These are phyloP conservation scores for Ilex asprella DNA, from an alignment of 257 asterid species.

Conservation along the genomic window DNA sequence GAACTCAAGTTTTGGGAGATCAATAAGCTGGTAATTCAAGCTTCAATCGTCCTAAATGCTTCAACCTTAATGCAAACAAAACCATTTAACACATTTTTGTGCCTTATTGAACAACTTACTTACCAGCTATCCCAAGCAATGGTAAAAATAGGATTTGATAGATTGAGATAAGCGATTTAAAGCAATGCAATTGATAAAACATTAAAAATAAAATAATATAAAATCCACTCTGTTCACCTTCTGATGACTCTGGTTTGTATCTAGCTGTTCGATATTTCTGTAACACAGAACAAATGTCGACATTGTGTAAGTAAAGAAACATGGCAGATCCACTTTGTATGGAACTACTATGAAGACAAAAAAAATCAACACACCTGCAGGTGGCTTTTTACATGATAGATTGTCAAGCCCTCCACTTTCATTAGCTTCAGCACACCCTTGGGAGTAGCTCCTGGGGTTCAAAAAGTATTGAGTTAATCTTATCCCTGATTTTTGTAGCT, in stretches of 20 bases:
- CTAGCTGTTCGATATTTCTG: constrained; percentile 96
- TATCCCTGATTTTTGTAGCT: constrained; percentile 9
- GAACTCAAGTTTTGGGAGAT: not conserved
- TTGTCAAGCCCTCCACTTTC: constrained; percentile 48
- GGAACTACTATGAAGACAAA: constrained; percentile 4
- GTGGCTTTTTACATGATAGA: constrained; percentile 46
- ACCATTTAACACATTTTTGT: too few species aligned
- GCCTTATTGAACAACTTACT: not conserved
- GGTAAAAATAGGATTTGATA: too few species aligned
- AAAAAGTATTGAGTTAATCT: constrained; percentile 10
- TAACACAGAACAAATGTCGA: constrained; percentile 21
- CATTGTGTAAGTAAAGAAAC: constrained; percentile 10
- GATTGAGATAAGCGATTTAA: too few species aligned
- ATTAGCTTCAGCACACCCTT: constrained; percentile 43
- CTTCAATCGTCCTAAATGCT: too few species aligned
- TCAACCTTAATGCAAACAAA: not conserved
- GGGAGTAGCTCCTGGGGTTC: constrained; percentile 74
- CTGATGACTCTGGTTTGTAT: constrained; percentile 70
- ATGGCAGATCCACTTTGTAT: constrained; percentile 13
- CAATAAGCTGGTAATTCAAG: not conserved
- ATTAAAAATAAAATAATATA: not conserved
- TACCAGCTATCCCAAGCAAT: not conserved
- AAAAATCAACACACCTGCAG: constrained; percentile 44
- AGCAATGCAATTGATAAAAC: not conserved
- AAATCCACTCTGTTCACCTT: constrained; percentile 40